These are phyloP conservation scores for Beta vulgaris DNA, from an alignment of 148 eudicot genomes.

Conservation along the genomic window DNA sequence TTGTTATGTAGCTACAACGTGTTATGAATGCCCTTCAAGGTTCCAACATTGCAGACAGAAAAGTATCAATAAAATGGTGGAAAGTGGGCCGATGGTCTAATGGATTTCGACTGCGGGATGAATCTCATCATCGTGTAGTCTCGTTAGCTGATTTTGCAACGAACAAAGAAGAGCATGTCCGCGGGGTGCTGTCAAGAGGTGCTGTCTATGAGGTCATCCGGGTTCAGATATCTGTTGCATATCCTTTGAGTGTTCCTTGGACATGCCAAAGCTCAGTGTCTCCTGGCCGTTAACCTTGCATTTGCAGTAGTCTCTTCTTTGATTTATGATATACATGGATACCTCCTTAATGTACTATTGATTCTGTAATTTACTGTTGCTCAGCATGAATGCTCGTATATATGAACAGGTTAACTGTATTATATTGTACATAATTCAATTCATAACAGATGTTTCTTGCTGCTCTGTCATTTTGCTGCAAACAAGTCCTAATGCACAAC, in stretches of 20 bases:
- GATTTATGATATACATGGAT: too few species aligned
- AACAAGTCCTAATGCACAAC: too few species aligned
- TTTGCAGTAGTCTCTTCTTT: too few species aligned
- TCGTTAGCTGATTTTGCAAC: slow-evolving; percentile 60
- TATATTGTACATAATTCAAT: too few species aligned
- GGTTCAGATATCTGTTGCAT: slow-evolving; percentile 57
- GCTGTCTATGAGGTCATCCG: slow-evolving; percentile 80
- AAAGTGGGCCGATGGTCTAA: slow-evolving; percentile 79
- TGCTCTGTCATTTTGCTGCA: too few species aligned
- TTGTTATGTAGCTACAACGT: slow-evolving; percentile 40
- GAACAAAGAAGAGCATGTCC: slow-evolving; percentile 53
- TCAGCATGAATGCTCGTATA: too few species aligned
- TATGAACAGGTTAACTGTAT: too few species aligned
- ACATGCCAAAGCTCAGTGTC: slow-evolving; percentile 28
- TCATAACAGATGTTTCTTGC: too few species aligned
- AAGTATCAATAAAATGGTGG: slow-evolving; percentile 83
- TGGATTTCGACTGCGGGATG: slow-evolving; percentile 77
- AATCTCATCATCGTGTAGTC: slow-evolving; percentile 47
- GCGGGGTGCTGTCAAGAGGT: slow-evolving; percentile 68
- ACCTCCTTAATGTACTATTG: too few species aligned
- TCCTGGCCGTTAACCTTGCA: background rate
- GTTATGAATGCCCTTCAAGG: slow-evolving; percentile 47
- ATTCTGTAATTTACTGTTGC: too few species aligned
- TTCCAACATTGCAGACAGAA: slow-evolving; percentile 51
- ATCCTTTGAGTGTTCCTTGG: slow-evolving; percentile 49